Evolutionary conservation across 306 rosid species (phyloP).

Genomic region (Gillenia trifoliata): DNA sequence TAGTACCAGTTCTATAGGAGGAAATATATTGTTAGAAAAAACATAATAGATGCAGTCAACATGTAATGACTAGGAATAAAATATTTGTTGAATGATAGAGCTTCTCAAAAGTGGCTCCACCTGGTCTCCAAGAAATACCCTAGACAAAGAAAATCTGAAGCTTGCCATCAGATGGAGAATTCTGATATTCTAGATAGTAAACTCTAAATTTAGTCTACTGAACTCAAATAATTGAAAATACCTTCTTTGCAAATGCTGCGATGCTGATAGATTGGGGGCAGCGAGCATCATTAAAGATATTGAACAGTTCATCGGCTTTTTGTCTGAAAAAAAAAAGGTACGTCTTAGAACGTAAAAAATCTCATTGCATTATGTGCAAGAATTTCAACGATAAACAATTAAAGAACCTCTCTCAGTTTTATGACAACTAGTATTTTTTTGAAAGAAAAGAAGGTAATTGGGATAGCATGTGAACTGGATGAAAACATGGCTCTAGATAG

Average conservation of each 20-base stretch:
- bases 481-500: background rate
- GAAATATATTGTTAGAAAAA: background rate
- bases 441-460: background rate
- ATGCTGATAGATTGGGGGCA: constrained; percentile 67
- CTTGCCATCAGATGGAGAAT: background rate
- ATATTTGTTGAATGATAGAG: background rate
- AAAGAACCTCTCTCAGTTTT: background rate
- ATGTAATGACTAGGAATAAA: background rate
- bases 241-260: constrained; percentile 73
- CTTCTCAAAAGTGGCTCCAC: background rate
- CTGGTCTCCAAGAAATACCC: background rate
- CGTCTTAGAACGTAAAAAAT: background rate
- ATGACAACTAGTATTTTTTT: background rate
- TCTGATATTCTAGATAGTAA: background rate
- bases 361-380: background rate
- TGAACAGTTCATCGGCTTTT: constrained; percentile 56
- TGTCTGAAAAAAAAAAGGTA: constrained; percentile 40
- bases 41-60: background rate
- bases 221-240: constrained; percentile 17
- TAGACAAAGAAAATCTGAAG: background rate
- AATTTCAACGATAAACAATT: background rate
- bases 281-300: constrained; percentile 47
- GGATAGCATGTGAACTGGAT: background rate
- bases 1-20: background rate
- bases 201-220: background rate